Base-by-base conservation (phyloP, 306 rosid species). In the Dalbergia cochinchinensis region DNA sequence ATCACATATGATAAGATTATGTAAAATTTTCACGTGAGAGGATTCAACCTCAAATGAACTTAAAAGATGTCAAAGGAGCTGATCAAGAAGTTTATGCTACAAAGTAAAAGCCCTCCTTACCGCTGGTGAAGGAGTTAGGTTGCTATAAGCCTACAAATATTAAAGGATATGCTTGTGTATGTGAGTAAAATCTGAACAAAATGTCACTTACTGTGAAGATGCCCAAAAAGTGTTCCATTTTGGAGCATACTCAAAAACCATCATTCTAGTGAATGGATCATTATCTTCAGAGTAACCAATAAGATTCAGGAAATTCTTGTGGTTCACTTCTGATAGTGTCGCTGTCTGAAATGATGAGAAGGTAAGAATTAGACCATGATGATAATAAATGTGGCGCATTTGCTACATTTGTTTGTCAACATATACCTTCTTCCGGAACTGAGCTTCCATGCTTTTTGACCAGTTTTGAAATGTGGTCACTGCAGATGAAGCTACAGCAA, bases 231-330 rank as follows among this genome's bases (percentile, higher is more conserved):
- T 0, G 99, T 90, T 86, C 99, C 99, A 71, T 95, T 95, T 95
- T 57, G 98, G 98, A 78, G 98, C 98, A 71, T 95, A 95, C 84
- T 95, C 99, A 77, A 92, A 95, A 75, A 95, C 97, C 95, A 95
- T 86, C 86, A 92, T 90, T 85, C 99, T 91, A 34, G 99, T 95
- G 86, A 95, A 92, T 57, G 99, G 99, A 53, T 90, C 79, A 14
- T 84, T 89, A 75, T 91, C 99, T 74, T 92, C 94, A 65, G 98
- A 95, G 55, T 86, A 90, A 20, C 99, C 99, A 14, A 95, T 86
- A 45, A 95, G 94, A 80, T 92, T 95, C 35, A 90, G 85, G 19
- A 95, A 95, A 71, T 95, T 95, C 81, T 95, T 95, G 86, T 95
- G 99, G 89, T 95, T 95, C 72, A 92, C 86, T 73, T 83, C 86